Evolutionary conservation across 306 rosid species (phyloP).

Genomic region (Castanea crenata): DNA sequence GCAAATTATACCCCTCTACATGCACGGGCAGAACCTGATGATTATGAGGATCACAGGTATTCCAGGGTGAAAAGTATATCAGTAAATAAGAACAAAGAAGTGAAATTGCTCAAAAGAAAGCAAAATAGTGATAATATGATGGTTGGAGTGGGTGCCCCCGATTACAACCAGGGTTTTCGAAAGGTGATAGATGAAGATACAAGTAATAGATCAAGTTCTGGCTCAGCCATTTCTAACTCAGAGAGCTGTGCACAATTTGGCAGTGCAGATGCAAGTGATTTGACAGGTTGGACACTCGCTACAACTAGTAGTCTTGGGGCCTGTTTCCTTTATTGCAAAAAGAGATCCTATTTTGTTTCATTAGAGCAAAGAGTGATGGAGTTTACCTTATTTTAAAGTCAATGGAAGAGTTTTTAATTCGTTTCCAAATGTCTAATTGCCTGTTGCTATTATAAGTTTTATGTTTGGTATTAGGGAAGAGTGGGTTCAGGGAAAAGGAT

Average conservation of each 20-base stretch:
- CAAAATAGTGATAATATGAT: conserved; percentile 47
- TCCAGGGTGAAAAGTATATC: conserved; percentile 68
- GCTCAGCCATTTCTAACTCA: conserved; percentile 93
- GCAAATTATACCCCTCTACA: conserved; percentile 96
- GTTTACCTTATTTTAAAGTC: background rate
- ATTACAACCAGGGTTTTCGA: conserved; percentile 60
- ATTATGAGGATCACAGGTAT: conserved; percentile 68
- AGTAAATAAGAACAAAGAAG: conserved; percentile 71
- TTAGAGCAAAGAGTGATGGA: background rate
- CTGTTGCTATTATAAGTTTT: conserved; percentile 14
- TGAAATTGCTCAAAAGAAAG: conserved; percentile 70
- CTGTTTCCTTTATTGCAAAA: too few relatives aligned
- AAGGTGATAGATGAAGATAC: conserved; percentile 73
- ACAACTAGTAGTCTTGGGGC: conserved; percentile 18
- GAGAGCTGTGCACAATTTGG: conserved; percentile 92
- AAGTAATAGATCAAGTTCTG: conserved; percentile 93
- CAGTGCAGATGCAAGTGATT: conserved; percentile 81
- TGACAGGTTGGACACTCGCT: conserved; percentile 71
- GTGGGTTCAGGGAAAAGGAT: conserved; percentile 6
- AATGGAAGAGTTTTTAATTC: background rate
- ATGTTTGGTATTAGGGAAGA: background rate
- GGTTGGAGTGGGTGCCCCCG: conserved; percentile 41
- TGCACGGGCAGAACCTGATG: conserved; percentile 86
- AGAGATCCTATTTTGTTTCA: background rate
- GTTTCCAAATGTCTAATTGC: background rate